phyloP scores from a whole-genome alignment of 305 asterid species.

The Caryopteris hybrid region DNA sequence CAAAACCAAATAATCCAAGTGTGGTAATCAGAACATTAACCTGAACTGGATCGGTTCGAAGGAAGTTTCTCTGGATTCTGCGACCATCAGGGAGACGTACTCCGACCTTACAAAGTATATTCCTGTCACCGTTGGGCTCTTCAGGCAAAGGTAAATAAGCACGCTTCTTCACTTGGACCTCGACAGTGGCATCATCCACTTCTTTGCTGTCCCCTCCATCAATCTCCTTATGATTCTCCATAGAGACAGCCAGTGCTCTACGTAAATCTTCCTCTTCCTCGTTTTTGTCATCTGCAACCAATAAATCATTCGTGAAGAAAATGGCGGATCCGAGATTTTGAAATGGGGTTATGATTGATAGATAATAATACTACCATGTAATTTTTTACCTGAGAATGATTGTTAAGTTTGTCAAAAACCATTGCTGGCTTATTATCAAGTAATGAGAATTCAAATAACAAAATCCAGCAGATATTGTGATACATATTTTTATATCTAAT shows the following conservation, averaged over 20 bases:
- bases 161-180: conserved; percentile 49
- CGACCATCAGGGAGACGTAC: conserved; percentile 97
- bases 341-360: too few relatives aligned
- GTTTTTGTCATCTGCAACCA: conserved; percentile 45
- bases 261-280: conserved; percentile 75
- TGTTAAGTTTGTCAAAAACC: too few relatives aligned
- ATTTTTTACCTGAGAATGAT: too few relatives aligned
- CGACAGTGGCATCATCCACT: conserved; percentile 29
- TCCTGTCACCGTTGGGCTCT: conserved; percentile 79
- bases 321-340: too few relatives aligned
- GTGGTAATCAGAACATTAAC: conserved; percentile 23
- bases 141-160: conserved; percentile 77
- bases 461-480: too few relatives aligned
- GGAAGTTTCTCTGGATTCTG: conserved; percentile 86
- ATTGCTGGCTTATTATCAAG: too few relatives aligned
- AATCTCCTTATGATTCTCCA: conserved; percentile 53
- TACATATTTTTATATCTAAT: too few relatives aligned
- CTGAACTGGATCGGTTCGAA: conserved; percentile 78
- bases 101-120: conserved; percentile 76
- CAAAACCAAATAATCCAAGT: not conserved
- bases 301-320: not conserved
- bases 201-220: conserved; percentile 34
- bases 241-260: conserved; percentile 75
- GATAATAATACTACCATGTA: too few relatives aligned
- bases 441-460: too few relatives aligned